Percentiles rank a stretch among this genome's conserved stretches.
phyloP scores from a whole-genome alignment of 306 rosid genomes.

The Glycine soja region DNA sequence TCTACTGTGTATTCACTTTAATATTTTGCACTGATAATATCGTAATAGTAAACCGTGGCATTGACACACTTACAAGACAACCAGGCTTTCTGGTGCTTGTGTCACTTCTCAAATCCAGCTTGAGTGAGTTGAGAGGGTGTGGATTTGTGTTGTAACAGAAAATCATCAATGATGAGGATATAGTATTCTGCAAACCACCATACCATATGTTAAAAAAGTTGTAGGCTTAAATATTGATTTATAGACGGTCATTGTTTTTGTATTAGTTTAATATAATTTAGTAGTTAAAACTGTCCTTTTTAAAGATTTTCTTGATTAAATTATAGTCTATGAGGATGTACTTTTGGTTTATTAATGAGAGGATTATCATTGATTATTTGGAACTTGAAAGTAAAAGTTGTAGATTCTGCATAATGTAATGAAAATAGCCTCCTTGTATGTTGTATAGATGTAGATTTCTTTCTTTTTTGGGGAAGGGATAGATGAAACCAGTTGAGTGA shows the following conservation, averaged over 20 bases:
- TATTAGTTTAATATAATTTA: not conserved
- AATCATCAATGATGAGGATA: constrained; percentile 20
- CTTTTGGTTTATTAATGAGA: not conserved
- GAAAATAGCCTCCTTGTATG: constrained; percentile 6
- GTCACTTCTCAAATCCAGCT: constrained; percentile 14
- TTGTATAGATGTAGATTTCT: constrained; percentile 3
- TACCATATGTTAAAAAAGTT: not conserved
- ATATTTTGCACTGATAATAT: constrained; percentile 20
- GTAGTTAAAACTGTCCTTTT: not conserved
- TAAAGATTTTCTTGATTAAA: constrained; percentile 33
- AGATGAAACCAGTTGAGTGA: constrained; percentile 4
- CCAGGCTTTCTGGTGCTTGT: not conserved
- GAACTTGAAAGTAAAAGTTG: constrained; percentile 2
- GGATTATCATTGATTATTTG: constrained; percentile 34
- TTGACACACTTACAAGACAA: not conserved
- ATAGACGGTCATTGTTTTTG: not conserved
- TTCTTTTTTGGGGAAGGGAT: constrained; percentile 14
- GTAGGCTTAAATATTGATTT: not conserved
- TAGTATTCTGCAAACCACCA: constrained; percentile 21
- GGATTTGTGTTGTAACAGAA: not conserved
- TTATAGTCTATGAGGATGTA: constrained; percentile 34
- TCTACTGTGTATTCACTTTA: not conserved
- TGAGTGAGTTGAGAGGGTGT: not conserved
- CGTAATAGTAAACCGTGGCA: constrained; percentile 5
- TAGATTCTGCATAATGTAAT: constrained; percentile 7